A percentile compares a stretch with the other conserved stretches of the same genome.
Evolutionary conservation across 1,284 basidiomycete genomes (phyloP).

Genomic region (Cryptococcus floricola): DNA sequence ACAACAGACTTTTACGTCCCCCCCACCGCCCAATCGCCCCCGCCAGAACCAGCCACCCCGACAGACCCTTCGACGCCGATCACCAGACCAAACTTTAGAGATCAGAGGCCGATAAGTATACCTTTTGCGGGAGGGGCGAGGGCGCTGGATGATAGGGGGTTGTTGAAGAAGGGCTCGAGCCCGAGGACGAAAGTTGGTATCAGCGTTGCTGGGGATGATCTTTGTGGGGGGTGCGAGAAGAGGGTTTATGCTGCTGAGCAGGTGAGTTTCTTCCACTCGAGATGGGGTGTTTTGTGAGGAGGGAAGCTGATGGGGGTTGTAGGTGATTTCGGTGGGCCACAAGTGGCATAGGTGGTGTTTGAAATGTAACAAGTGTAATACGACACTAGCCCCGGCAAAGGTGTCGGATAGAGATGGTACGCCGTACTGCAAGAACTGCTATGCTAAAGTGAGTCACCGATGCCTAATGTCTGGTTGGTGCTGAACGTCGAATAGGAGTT

Average conservation of each 20-base stretch:
- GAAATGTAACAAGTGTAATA: conserved; percentile 37
- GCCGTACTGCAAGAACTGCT: conserved; percentile 48
- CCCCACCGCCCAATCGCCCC: conserved; percentile 11
- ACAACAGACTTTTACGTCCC: conserved; percentile 32
- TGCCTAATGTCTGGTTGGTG: background rate
- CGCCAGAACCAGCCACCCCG: conserved; percentile 15
- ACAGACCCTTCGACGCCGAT: conserved; percentile 23
- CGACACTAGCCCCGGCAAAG: conserved; percentile 41
- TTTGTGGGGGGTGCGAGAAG: conserved; percentile 44
- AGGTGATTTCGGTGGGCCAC: conserved; percentile 30
- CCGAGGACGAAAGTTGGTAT: conserved; percentile 41
- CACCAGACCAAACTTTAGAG: conserved; percentile 36
- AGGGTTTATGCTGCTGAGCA: conserved; percentile 48
- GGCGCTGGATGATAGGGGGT: conserved; percentile 34
- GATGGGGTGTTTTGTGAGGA: background rate
- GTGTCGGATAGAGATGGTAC: conserved; percentile 58
- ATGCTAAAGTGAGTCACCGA: conserved; percentile 31
- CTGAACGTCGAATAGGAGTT: background rate
- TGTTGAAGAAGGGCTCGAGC: conserved; percentile 28
- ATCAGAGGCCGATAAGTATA: conserved; percentile 28
- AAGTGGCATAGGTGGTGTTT: conserved; percentile 47
- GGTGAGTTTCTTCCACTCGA: conserved; percentile 23
- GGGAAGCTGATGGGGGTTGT: background rate
- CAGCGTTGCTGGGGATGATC: conserved; percentile 29
- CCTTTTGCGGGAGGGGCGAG: conserved; percentile 31